Percentiles rank a stretch among this genome's conserved stretches.
These are phyloP conservation scores for Tephrocybe sp. DNA, from an alignment of 768 basidiomycete genomes.

Conservation along the genomic window DNA sequence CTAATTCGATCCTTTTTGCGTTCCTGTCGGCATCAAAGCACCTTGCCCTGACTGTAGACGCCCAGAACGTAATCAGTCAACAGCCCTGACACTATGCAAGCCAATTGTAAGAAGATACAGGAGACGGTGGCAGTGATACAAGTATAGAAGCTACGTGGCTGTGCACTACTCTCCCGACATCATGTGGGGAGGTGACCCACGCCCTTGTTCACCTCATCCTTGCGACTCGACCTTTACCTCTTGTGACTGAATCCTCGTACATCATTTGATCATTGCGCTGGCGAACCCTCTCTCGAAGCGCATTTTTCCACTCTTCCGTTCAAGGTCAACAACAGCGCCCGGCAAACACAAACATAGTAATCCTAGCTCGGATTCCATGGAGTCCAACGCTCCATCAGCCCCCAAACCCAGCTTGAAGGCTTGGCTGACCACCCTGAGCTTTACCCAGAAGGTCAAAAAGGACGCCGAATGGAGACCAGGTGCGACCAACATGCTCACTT, in stretches of 20 bases:
- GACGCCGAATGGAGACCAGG: slow-evolving; percentile 44
- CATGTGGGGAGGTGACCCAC: slow-evolving; percentile 18
- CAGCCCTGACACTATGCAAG: too few species aligned
- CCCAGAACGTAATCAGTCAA: too few species aligned
- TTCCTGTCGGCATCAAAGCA: too few species aligned
- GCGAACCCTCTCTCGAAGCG: slow-evolving; percentile 14
- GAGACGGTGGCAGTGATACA: neutral
- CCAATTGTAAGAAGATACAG: neutral
- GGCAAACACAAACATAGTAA: slow-evolving; percentile 14
- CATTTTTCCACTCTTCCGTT: slow-evolving; percentile 17
- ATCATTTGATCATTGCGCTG: too few species aligned
- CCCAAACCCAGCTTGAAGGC: slow-evolving; percentile 65
- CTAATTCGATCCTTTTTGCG: too few species aligned
- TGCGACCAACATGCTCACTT: too few species aligned
- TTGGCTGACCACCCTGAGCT: slow-evolving; percentile 82
- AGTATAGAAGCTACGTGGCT: slow-evolving; percentile 14
- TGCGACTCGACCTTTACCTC: slow-evolving; percentile 3
- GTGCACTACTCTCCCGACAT: slow-evolving; percentile 17
- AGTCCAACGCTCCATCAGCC: slow-evolving; percentile 29
- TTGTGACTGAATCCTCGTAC: too few species aligned
- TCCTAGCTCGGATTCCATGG: slow-evolving; percentile 10
- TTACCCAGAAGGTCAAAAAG: slow-evolving; percentile 62
- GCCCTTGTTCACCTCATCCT: slow-evolving; percentile 3
- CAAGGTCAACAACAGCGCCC: neutral
- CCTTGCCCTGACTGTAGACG: too few species aligned